Evolutionary conservation across 2,329 filamentous ascomycete genomes (phyloP), one percentile per base, ranked within the genome.

Genomic region (Neodidymelliopsis sp.): DNA sequence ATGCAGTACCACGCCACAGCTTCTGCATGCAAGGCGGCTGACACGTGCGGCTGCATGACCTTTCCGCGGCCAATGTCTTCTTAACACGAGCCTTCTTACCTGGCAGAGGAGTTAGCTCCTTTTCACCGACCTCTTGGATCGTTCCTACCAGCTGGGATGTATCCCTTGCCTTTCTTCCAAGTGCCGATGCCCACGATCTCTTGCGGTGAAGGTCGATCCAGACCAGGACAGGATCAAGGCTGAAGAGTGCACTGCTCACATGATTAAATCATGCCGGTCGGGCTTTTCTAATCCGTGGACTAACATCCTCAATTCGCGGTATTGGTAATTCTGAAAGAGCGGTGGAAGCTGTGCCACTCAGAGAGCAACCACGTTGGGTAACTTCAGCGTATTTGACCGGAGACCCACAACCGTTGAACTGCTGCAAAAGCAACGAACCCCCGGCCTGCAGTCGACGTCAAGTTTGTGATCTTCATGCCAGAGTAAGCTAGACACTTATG

Each of bases 241-340:
- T 57, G 42, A 25, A n/a, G 25, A 49, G 57, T 54, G 58, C 49
- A 58, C 40, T 40, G 53, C 44, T 54, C 63, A 66, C 49, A 59
- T 68, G 65, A 65, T 53, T 51, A 46, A 45, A 19, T 31, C 29
- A 16, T 34, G 33, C 43, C 41, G 41, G 33, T 41, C 41, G 41
- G 31, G 23, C 23, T 42, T 41, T 38, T 45, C 39, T 44, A 53
- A 54, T 43, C 37, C 24, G 30, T 20, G 45, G 38, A 36, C 16
- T 37, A 30, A 42, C 28, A n/a, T 36, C 24, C n/a, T 33, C 25
- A 36, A 24, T 23, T 28, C 49, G 43, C 36, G 43, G 25, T 8
- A 24, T 29, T 30, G 11, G 29, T 30, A 34, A 40, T 30, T 20
- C 22, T 39, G 51, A 61, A 63, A 62, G 50, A 63, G 60, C 60